Evolutionary conservation across 495 filamentous ascomycete genomes (phyloP), one percentile per base, ranked within the genome.

Genomic region (Xylaria nigripes): DNA sequence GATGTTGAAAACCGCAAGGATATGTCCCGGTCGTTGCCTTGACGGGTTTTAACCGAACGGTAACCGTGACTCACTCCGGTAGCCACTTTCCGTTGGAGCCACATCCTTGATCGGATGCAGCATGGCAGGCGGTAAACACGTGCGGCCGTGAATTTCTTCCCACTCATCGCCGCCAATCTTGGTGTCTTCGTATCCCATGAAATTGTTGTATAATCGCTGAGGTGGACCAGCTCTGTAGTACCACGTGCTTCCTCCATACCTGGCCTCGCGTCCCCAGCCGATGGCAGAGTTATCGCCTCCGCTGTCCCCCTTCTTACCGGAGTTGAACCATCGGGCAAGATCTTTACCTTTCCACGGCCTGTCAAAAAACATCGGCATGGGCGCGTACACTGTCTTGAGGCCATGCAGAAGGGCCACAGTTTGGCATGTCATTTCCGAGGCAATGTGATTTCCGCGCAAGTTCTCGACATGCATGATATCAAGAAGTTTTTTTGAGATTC

Each of bases 311-410:
- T 68, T 71, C 13, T 68, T 71, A 4, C 76, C 74, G 0, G 80
- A 73, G 53, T 90, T 89, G 68, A 86, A 86, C 61, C 78, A 80
- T 45, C 66, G 72, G 9, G 80, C 76, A 36, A 85, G 62, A 54
- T 78, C 77, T 16, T 69, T 62, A 1, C 77, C 73, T 22, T 69
- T 68, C 79, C 83, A 88, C 9, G 71, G 68, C 24, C 76, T 70
- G 52, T 87, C 84, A 18, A 82, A 77, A 64, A 79, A 90, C 44
- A 89, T 82, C 0, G 86, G 86, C 61, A 88, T 81, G 3, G 84
- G 84, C 12, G 77, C 79, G 46, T 77, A 82, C 6, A 86, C 81
- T 1, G 81, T 76, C 64, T 91, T 90, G 45, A 89, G 71, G 2
- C 86, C 86, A 62, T 89, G 86, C 22, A 84, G 76, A 6, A 90